Base-by-base conservation (phyloP, 257 asterid species). In the Anisodus tanguticus region DNA sequence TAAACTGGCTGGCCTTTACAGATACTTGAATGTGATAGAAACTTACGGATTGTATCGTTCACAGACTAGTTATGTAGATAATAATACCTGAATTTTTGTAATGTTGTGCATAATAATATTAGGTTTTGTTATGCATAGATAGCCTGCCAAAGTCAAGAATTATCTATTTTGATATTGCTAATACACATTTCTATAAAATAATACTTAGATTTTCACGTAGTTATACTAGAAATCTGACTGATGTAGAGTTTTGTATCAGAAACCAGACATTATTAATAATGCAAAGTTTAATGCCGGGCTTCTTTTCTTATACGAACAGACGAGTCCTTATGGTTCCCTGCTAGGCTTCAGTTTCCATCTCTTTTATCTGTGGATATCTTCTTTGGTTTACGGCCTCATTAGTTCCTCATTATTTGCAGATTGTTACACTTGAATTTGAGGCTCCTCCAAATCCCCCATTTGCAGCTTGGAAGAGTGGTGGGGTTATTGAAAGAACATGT, bases 401-500 rank as follows among this genome's bases (percentile, higher is more conserved):
- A 26, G 8, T 4, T 51, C 15, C 19, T 53, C 64, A 77, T 51
- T 9, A 58, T 26, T 26, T 77, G 64, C 82, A 77, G 82, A 77
- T 77, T 77, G 19, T 26, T 13, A 77, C 31, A 31, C 64, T 77
- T 53, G 81, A 77, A 53, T 77, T 77, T 77, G 64, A 77, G 82
- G 82, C 64, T 77, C 49, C 82, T 77, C 64, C 82, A 77, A 53
- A 26, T 77, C 82, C 47, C 81, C 82, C 45, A 22, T 53, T 3
- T 77, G 82, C 15, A 77, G 82, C 64, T 77, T 77, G 82, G 64
- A 51, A 16, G 82, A 77, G 82, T 77, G 64, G 49, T 0, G 82
- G 82, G 82, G 82, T 77, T 77, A 77, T 77, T 77, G 82, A 77
- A 35, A 77, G 64, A 77, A 26, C 64, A 26, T 77, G 64, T 77